Conservation (phyloP, 1,139 yeast genomes). For the Saccharomyces hybrid region DNA sequence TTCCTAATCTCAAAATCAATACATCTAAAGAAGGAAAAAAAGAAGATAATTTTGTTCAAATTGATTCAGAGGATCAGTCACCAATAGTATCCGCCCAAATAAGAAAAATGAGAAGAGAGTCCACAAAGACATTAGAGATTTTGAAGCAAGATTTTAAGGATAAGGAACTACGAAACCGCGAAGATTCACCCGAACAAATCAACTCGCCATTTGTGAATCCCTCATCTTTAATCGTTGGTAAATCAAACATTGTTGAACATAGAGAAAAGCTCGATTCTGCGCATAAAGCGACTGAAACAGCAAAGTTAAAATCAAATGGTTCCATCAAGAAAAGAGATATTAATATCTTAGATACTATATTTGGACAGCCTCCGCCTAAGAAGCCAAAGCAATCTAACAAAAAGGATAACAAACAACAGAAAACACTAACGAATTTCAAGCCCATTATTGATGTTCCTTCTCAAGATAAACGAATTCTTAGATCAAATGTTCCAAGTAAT, state of each 20-base stretch:
- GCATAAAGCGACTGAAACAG: background rate
- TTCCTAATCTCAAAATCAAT: background rate
- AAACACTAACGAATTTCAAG: constrained; percentile 13
- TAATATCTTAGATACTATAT: constrained; percentile 18
- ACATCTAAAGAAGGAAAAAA: constrained; percentile 7
- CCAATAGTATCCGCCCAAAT: constrained; percentile 24
- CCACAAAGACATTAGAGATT: constrained; percentile 14
- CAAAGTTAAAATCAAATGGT: background rate
- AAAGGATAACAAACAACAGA: constrained; percentile 14
- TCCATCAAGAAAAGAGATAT: constrained; percentile 14
- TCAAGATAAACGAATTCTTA: constrained; percentile 9
- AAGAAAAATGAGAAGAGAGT: constrained; percentile 18
- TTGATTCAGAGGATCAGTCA: constrained; percentile 16
- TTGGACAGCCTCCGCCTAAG: constrained; percentile 9
- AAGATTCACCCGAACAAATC: background rate
- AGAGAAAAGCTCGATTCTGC: constrained; percentile 3
- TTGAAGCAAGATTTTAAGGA: constrained; percentile 10
- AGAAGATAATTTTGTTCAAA: constrained; percentile 1
- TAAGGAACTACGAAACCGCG: constrained; percentile 2
- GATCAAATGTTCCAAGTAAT: background rate
- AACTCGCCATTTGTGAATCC: background rate
- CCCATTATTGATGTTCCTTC: constrained; percentile 16
- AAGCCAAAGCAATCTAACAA: constrained; percentile 1
- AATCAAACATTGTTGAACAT: background rate
- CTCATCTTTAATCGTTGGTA: background rate